Percentiles rank a stretch among this genome's conserved stretches.
phyloP scores from a whole-genome alignment of 257 asterid genomes.

The Pogostemon cablin region DNA sequence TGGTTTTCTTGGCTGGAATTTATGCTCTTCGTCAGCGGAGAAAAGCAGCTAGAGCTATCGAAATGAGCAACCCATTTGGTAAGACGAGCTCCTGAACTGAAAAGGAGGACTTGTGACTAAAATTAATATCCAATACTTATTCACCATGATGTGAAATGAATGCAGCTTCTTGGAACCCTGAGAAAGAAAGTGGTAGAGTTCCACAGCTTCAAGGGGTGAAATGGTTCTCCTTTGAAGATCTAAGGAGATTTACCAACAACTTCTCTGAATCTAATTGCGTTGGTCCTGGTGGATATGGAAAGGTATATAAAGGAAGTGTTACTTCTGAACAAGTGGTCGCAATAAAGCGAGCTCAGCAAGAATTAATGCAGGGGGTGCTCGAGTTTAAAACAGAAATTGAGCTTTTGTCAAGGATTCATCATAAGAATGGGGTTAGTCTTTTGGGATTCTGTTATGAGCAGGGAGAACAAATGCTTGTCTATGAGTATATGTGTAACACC shows the following conservation, averaged over 20 bases:
- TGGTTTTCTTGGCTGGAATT: constrained; percentile 52
- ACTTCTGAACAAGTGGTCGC: constrained; percentile 68
- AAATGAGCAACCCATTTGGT: constrained; percentile 74
- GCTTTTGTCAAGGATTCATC: constrained; percentile 89
- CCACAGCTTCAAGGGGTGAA: constrained; percentile 89
- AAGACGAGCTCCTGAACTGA: constrained; percentile 34
- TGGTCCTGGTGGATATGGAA: constrained; percentile 89
- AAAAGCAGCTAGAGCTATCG: constrained; percentile 48
- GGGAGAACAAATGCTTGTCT: constrained; percentile 91
- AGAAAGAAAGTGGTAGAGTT: constrained; percentile 66
- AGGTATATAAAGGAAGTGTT: constrained; percentile 76
- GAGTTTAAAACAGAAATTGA: constrained; percentile 95
- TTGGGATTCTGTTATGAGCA: constrained; percentile 95
- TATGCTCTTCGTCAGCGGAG: constrained; percentile 62
- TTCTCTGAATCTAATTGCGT: constrained; percentile 78
- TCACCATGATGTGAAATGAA: constrained; percentile 28
- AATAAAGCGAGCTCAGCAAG: constrained; percentile 88
- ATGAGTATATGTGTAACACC: no score
- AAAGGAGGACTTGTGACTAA: not conserved
- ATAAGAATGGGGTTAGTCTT: constrained; percentile 81
- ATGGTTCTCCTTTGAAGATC: constrained; percentile 79
- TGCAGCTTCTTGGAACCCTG: constrained; percentile 78
- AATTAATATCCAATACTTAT: not conserved
- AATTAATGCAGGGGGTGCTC: constrained; percentile 85
- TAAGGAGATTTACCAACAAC: constrained; percentile 61